phyloP scores from a whole-genome alignment of 768 basidiomycete genomes.

The Psilocybe cyanescens region DNA sequence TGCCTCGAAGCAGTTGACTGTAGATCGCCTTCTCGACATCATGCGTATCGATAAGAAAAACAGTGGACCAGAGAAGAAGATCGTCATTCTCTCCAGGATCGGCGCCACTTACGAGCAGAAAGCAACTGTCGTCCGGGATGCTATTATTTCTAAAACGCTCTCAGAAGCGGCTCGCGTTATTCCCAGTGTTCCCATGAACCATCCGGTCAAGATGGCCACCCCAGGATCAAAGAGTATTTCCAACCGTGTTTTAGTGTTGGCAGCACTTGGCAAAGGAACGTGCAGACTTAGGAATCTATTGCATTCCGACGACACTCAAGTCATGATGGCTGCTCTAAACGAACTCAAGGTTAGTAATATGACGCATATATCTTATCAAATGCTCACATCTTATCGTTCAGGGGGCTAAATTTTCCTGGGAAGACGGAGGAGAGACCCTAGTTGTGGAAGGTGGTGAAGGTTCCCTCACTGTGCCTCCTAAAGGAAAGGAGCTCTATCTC shows the following conservation, averaged over 20 bases:
- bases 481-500: conserved; percentile 90
- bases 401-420: conserved; percentile 94
- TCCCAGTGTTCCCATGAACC: conserved; percentile 62
- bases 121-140: conserved; percentile 85
- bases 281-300: conserved; percentile 89
- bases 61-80: conserved; percentile 88
- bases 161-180: conserved; percentile 80
- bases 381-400: conserved; percentile 28
- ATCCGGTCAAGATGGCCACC: conserved; percentile 78
- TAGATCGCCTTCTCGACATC: conserved; percentile 85
- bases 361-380: conserved; percentile 1
- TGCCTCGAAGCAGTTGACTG: conserved; percentile 70
- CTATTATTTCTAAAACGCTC: conserved; percentile 80
- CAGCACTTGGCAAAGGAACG: conserved; percentile 87
- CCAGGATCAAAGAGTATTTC: conserved; percentile 98
- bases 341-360: conserved; percentile 71
- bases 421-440: conserved; percentile 94
- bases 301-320: conserved; percentile 97
- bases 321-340: conserved; percentile 95
- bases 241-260: conserved; percentile 91
- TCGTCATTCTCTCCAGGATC: conserved; percentile 89
- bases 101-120: conserved; percentile 92
- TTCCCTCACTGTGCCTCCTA: conserved; percentile 71
- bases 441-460: conserved; percentile 91
- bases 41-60: conserved; percentile 99